phyloP scores from a whole-genome alignment of 352 stramenopile species.

The Aphanomyces invadans region DNA sequence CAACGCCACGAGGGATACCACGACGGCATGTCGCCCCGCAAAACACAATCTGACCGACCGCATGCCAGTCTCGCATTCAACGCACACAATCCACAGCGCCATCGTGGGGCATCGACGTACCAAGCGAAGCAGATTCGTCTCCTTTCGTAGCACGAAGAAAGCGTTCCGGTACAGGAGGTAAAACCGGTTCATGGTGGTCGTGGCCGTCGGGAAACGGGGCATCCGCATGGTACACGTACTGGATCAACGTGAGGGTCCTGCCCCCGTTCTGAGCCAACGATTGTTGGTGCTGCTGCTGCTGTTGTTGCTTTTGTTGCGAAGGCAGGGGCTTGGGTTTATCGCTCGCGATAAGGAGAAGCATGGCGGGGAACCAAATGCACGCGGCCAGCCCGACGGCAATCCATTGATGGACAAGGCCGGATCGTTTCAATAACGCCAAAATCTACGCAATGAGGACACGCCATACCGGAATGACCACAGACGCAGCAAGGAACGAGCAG shows the following conservation, averaged over 20 bases:
- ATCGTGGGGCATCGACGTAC: too few species aligned
- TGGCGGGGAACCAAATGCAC: conserved; percentile 37
- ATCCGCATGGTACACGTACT: conserved; percentile 17
- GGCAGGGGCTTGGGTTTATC: too few species aligned
- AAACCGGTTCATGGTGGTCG: conserved; percentile 26
- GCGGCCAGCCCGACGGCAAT: conserved; percentile 14
- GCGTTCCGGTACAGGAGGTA: conserved; percentile 41
- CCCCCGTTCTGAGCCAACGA: conserved; percentile 21
- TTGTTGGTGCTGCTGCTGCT: conserved; percentile 11
- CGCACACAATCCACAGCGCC: too few species aligned
- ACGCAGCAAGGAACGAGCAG: background rate
- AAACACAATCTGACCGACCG: too few species aligned
- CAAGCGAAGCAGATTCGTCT: conserved; percentile 44
- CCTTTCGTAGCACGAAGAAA: conserved; percentile 77
- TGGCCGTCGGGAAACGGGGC: background rate
- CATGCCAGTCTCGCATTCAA: too few species aligned
- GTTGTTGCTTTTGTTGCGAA: background rate
- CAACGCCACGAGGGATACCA: too few species aligned
- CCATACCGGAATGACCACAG: background rate
- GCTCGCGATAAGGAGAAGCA: conserved; percentile 11
- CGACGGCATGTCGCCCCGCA: too few species aligned
- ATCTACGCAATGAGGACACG: conserved; percentile 9
- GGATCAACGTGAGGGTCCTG: conserved; percentile 26
- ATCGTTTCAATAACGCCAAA: conserved; percentile 17
- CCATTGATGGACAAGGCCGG: conserved; percentile 19